phyloP scores from a whole-genome alignment of 768 basidiomycete species.

The Pisolithus orientalis region DNA sequence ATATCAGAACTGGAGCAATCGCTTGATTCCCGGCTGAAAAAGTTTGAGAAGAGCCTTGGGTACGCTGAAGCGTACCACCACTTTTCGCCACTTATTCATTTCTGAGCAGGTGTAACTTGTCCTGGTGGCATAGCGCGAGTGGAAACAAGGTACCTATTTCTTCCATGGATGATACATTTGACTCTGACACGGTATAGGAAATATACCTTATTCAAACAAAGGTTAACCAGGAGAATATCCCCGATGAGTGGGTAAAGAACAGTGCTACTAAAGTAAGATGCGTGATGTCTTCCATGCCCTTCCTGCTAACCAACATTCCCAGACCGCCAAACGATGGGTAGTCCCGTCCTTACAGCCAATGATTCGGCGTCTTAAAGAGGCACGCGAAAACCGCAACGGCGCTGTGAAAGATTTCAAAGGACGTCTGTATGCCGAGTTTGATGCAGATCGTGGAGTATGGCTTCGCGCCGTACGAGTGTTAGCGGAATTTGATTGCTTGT shows the following conservation, averaged over 20 bases:
- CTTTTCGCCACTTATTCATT: constrained; percentile 14
- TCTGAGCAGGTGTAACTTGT: constrained; percentile 40
- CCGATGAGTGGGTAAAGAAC: constrained; percentile 78
- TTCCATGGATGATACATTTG: not conserved
- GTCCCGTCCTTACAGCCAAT: constrained; percentile 66
- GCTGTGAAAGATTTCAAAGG: constrained; percentile 81
- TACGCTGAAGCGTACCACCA: constrained; percentile 23
- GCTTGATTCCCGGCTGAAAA: constrained; percentile 61
- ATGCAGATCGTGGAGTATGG: constrained; percentile 75
- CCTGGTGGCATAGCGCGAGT: constrained; percentile 70
- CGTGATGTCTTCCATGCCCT: not conserved
- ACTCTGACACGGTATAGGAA: constrained; percentile 46
- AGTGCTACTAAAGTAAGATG: constrained; percentile 67
- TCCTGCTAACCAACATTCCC: not conserved
- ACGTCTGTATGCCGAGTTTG: constrained; percentile 75
- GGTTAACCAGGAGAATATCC: constrained; percentile 54
- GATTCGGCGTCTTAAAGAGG: constrained; percentile 85
- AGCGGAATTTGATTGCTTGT: constrained; percentile 94
- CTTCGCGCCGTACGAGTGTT: constrained; percentile 77
- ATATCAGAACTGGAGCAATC: constrained; percentile 65
- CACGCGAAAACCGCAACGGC: constrained; percentile 77
- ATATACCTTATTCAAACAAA: constrained; percentile 84
- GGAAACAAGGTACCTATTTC: constrained; percentile 64
- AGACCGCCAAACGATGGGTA: constrained; percentile 74
- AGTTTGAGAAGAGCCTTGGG: constrained; percentile 64